Evolutionary conservation across 106 monocot genomes (phyloP).

Genomic region (Alisma plantagoaquatica): DNA sequence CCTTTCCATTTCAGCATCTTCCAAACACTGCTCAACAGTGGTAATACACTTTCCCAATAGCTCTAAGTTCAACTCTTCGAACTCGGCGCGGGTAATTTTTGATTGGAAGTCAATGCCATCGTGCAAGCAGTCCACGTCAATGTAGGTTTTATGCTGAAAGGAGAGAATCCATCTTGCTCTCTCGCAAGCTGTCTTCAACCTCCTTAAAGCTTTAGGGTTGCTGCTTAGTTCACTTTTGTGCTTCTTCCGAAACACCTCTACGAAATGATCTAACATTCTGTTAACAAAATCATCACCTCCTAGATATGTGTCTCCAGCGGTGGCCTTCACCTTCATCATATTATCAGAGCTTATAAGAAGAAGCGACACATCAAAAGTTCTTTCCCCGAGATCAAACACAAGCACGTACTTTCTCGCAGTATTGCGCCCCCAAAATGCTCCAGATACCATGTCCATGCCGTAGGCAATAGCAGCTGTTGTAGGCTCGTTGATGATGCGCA

Average conservation of each 20-base stretch:
- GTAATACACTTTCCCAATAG: conserved; percentile 52
- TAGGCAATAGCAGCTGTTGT: conserved; percentile 16
- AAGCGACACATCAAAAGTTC: conserved; percentile 10
- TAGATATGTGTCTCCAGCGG: conserved; percentile 4
- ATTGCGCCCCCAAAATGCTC: no score
- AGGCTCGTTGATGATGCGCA: no score
- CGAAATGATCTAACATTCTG: conserved; percentile 11
- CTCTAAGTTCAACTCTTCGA: conserved; percentile 22
- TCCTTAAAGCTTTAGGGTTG: no score
- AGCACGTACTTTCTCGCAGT: conserved; percentile 8
- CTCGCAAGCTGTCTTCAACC: no score
- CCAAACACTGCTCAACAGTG: conserved; percentile 48
- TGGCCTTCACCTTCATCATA: conserved; percentile 13
- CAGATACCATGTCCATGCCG: conserved; percentile 4
- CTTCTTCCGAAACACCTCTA: conserved; percentile 4
- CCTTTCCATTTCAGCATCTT: conserved; percentile 19
- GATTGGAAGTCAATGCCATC: no score
- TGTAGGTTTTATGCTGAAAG: conserved; percentile 1
- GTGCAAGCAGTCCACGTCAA: conserved; percentile 12
- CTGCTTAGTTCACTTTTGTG: conserved; percentile 13
- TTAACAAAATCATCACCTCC: conserved; percentile 16
- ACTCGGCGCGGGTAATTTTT: no score
- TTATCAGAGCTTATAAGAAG: conserved; percentile 5
- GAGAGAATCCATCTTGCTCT: conserved; percentile 11
- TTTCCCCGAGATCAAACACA: conserved; percentile 17